phyloP scores from a whole-genome alignment of 148 eudicot species.

The Simmondsia chinensis region DNA sequence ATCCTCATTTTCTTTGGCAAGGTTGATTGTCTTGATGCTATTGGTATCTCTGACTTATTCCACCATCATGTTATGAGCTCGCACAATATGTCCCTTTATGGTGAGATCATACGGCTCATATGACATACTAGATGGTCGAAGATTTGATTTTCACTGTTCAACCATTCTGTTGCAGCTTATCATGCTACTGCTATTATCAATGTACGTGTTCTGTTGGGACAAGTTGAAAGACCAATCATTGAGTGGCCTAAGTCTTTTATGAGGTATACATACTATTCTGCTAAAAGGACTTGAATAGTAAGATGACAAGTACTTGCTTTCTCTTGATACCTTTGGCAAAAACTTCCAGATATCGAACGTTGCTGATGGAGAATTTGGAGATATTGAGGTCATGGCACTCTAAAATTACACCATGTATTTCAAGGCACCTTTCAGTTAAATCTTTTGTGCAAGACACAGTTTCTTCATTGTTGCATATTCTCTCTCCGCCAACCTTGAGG shows the following conservation, averaged over 20 bases:
- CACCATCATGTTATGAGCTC: slow-evolving; percentile 71
- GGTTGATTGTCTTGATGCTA: slow-evolving; percentile 75
- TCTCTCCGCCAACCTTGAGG: slow-evolving; percentile 76
- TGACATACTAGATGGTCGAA: background rate
- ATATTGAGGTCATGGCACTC: slow-evolving; percentile 61
- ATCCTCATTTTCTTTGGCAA: slow-evolving; percentile 19
- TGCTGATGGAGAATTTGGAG: slow-evolving; percentile 58
- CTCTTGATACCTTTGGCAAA: slow-evolving; percentile 4
- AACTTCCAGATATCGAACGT: slow-evolving; percentile 52
- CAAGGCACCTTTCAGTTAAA: slow-evolving; percentile 79
- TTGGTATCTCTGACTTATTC: slow-evolving; percentile 66
- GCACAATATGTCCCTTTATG: slow-evolving; percentile 75
- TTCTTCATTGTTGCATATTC: slow-evolving; percentile 70
- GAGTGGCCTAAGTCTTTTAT: slow-evolving; percentile 98
- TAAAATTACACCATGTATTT: slow-evolving; percentile 53
- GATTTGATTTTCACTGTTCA: slow-evolving; percentile 6
- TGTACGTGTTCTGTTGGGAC: slow-evolving; percentile 63
- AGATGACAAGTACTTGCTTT: slow-evolving; percentile 1
- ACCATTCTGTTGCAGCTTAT: slow-evolving; percentile 44
- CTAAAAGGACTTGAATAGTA: background rate
- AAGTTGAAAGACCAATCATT: slow-evolving; percentile 67
- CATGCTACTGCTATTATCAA: slow-evolving; percentile 50
- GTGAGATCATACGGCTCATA: slow-evolving; percentile 24
- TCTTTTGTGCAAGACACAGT: slow-evolving; percentile 69
- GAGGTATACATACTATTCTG: slow-evolving; percentile 39